phyloP scores from a whole-genome alignment of 2,329 filamentous ascomycete genomes.

The Saccharata proteae region DNA sequence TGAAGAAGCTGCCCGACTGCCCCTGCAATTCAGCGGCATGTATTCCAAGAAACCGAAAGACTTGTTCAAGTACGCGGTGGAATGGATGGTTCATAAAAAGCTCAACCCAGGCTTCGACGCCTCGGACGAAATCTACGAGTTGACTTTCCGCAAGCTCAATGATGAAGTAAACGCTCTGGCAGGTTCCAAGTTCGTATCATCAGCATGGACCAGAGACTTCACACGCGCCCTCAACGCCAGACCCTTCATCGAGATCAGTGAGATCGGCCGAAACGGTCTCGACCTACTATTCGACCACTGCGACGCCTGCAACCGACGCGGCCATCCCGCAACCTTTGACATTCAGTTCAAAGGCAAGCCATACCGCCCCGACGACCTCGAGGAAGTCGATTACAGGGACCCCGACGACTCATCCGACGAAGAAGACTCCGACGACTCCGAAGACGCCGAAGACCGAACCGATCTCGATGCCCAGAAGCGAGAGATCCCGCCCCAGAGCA shows the following conservation, averaged over 20 bases:
- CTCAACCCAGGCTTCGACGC: constrained; percentile 59
- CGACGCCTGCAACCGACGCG: constrained; percentile 57
- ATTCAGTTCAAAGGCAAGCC: constrained; percentile 53
- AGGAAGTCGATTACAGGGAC: constrained; percentile 40
- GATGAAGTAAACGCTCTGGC: constrained; percentile 58
- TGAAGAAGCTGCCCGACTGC: constrained; percentile 43
- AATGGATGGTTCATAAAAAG: constrained; percentile 73
- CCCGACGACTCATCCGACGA: constrained; percentile 29
- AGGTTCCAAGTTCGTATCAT: constrained; percentile 58
- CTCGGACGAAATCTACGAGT: constrained; percentile 50
- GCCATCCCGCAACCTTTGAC: constrained; percentile 54
- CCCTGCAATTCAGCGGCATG: constrained; percentile 56
- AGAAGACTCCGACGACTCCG: constrained; percentile 13
- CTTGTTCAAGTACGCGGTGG: constrained; percentile 60
- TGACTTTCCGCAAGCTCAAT: constrained; percentile 60
- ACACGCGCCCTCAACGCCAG: constrained; percentile 52
- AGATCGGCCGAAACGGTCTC: constrained; percentile 21
- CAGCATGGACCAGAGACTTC: constrained; percentile 58
- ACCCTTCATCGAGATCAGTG: constrained; percentile 46
- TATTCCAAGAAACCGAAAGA: constrained; percentile 56
- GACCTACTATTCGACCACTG: constrained; percentile 32
- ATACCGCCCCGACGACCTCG: constrained; percentile 54
- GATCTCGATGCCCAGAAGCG: constrained; percentile 38
- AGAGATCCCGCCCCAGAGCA: constrained; percentile 31
- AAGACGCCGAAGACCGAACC: constrained; percentile 26